A percentile compares a stretch with the other conserved stretches of the same genome.
These are phyloP conservation scores for Paulownia fortunei DNA, from an alignment of 257 asterid species.

Conservation along the genomic window DNA sequence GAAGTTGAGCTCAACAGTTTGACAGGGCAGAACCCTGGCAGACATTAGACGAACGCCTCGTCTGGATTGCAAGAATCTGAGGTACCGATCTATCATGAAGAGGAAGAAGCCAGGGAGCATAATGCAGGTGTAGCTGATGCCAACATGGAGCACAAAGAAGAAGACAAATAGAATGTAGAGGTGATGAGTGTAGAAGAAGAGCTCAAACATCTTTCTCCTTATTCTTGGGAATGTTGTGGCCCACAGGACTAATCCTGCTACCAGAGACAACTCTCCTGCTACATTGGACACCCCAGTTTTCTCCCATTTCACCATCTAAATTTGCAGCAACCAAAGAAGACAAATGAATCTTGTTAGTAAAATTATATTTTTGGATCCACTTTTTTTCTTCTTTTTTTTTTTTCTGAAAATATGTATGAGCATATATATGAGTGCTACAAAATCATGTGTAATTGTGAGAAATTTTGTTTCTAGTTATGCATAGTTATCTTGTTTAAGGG, in stretches of 20 bases:
- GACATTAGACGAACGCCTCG: constrained; percentile 51
- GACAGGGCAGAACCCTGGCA: constrained; percentile 55
- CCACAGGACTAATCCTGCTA: constrained; percentile 63
- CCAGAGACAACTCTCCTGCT: constrained; percentile 67
- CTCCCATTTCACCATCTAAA: constrained; percentile 64
- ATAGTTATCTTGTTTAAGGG: no score
- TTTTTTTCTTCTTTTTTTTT: no score
- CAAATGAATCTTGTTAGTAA: not conserved
- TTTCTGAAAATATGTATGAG: no score
- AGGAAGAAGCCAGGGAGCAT: constrained; percentile 77
- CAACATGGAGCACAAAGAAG: constrained; percentile 69
- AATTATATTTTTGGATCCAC: no score
- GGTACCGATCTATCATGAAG: constrained; percentile 64
- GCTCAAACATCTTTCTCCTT: constrained; percentile 67
- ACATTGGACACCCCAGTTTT: constrained; percentile 54
- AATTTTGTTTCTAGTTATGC: no score
- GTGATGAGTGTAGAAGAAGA: constrained; percentile 72
- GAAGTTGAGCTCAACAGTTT: constrained; percentile 65
- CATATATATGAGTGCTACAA: no score
- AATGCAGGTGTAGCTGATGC: constrained; percentile 43
- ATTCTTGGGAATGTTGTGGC: constrained; percentile 55
- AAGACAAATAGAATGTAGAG: constrained; percentile 59
- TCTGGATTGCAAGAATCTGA: constrained; percentile 67
- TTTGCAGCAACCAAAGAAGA: no score
- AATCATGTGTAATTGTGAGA: no score